phyloP scores from a whole-genome alignment of 371 early-diverging fungal species.

The Mortierella sp. region DNA sequence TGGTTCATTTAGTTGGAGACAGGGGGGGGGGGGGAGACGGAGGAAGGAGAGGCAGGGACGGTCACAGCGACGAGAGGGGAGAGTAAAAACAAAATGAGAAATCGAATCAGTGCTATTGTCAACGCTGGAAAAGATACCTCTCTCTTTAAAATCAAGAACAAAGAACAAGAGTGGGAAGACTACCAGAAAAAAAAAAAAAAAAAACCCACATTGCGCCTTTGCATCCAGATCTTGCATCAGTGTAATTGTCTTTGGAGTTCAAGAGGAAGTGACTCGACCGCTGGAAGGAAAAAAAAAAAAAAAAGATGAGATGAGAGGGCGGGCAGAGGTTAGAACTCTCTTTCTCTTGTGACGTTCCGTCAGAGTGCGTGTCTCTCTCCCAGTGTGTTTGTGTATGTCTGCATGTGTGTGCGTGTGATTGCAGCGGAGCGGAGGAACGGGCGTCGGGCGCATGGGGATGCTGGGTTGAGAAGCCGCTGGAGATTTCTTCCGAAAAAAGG shows the following conservation, averaged over 20 bases:
- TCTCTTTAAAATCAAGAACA: too few species aligned
- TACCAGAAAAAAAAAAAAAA: neutral
- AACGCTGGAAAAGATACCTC: neutral
- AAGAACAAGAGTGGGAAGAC: neutral
- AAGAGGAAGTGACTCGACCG: conserved; percentile 89
- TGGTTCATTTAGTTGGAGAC: neutral
- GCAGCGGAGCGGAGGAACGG: too few species aligned
- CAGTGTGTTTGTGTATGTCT: neutral
- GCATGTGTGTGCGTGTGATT: too few species aligned
- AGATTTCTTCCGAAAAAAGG: neutral
- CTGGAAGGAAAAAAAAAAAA: conserved; percentile 52
- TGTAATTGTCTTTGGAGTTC: conserved; percentile 90
- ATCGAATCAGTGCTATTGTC: neutral
- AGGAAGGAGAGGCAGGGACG: too few species aligned
- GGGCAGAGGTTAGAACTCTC: too few species aligned
- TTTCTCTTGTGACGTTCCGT: neutral
- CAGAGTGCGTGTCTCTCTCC: neutral
- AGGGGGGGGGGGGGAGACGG: conserved; percentile 11
- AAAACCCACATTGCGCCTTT: conserved; percentile 74
- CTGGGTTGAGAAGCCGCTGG: too few species aligned
- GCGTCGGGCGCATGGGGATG: too few species aligned
- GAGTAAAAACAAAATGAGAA: neutral
- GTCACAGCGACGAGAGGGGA: neutral
- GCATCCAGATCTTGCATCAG: conserved; percentile 92
- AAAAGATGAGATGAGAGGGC: neutral